Conservation (phyloP, 2,329 filamentous ascomycete genomes). For the Aphanocladium album region DNA sequence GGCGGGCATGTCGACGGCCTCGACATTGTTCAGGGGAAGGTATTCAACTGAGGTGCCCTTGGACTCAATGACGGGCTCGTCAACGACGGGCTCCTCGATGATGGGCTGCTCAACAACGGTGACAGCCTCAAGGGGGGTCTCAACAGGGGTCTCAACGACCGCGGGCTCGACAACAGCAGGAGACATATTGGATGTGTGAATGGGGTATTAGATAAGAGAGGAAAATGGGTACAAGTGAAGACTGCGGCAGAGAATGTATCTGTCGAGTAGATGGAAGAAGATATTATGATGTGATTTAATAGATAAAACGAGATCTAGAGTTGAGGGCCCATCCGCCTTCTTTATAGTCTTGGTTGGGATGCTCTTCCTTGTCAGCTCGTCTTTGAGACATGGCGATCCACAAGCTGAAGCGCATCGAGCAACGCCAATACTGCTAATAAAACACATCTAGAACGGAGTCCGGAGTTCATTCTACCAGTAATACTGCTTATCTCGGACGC, state of each 20-base stretch:
- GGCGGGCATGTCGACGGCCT: conserved; percentile 15
- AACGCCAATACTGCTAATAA: neutral
- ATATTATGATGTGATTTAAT: neutral
- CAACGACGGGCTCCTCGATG: neutral
- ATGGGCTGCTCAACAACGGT: neutral
- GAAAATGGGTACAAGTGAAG: neutral
- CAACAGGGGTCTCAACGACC: conserved; percentile 1
- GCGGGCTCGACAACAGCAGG: conserved; percentile 7
- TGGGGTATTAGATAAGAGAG: neutral
- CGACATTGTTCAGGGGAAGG: conserved; percentile 14
- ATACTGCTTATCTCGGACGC: conserved; percentile 11
- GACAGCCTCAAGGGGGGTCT: neutral
- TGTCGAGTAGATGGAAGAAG: neutral
- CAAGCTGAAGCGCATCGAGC: neutral
- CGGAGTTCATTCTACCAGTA: conserved; percentile 7
- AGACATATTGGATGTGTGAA: conserved; percentile 2
- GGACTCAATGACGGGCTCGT: conserved; percentile 7
- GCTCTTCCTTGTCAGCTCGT: neutral
- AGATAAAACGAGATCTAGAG: neutral
- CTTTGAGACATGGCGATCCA: neutral
- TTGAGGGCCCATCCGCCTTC: neutral
- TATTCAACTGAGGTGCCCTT: conserved; percentile 12
- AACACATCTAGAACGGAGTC: conserved; percentile 8
- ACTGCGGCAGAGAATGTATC: neutral
- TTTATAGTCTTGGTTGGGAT: conserved; percentile 8